phyloP scores from a whole-genome alignment of 805 yeast species.

The Ogataea haglerorum region DNA sequence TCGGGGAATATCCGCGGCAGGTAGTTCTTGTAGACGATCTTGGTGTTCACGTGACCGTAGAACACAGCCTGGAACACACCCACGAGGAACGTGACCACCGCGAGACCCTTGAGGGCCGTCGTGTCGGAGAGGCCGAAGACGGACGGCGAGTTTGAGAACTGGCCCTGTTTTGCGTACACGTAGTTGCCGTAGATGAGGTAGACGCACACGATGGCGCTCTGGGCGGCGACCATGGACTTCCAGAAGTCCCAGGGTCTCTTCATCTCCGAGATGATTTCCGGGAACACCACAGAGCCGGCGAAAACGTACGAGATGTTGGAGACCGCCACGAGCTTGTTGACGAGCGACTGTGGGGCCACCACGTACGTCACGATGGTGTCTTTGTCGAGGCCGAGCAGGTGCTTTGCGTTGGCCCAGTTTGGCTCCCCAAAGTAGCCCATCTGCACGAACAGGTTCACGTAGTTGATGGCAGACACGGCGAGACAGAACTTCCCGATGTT shows the following conservation, averaged over 20 bases:
- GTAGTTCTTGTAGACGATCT: conserved; percentile 41
- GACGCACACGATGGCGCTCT: conserved; percentile 36
- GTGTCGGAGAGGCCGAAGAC: conserved; percentile 39
- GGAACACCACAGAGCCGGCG: conserved; percentile 50
- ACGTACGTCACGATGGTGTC: conserved; percentile 21
- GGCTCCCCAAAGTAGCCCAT: conserved; percentile 20
- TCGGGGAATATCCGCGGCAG: conserved; percentile 33
- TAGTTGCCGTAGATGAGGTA: conserved; percentile 43
- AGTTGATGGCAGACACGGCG: conserved; percentile 18
- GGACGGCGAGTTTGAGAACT: conserved; percentile 41
- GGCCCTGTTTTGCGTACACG: conserved; percentile 45
- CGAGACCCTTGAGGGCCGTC: conserved; percentile 34
- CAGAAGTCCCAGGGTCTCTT: conserved; percentile 46
- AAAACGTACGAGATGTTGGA: conserved; percentile 47
- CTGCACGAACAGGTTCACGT: conserved; percentile 18
- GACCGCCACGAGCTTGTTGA: conserved; percentile 36
- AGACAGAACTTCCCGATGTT: conserved; percentile 32
- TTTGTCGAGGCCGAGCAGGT: conserved; percentile 17
- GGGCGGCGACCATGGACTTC: conserved; percentile 45
- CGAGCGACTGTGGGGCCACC: conserved; percentile 20
- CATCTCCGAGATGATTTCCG: conserved; percentile 48
- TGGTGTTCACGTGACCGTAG: conserved; percentile 46
- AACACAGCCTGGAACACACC: conserved; percentile 44
- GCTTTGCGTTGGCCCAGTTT: conserved; percentile 23
- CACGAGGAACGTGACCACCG: conserved; percentile 36